Conservation (phyloP, 305 asterid genomes). For the Solanum hybrid region DNA sequence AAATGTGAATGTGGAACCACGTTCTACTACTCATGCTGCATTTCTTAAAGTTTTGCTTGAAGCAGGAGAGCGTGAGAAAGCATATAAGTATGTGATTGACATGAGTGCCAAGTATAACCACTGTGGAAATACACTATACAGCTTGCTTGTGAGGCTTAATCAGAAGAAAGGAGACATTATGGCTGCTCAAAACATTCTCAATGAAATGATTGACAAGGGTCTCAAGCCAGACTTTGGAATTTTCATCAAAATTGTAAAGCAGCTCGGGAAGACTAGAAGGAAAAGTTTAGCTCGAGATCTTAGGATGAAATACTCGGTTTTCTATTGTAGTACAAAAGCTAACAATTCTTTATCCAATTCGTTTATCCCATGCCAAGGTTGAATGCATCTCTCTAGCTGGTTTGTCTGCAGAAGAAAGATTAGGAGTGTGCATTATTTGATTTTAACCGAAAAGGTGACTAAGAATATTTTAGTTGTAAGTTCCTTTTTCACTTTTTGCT, state of each 20-base stretch:
- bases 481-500: neutral
- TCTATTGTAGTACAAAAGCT: constrained; percentile 8
- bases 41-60: constrained; percentile 39
- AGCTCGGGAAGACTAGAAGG: constrained; percentile 33
- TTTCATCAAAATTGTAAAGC: constrained; percentile 32
- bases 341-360: neutral
- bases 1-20: constrained; percentile 41
- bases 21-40: constrained; percentile 39
- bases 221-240: constrained; percentile 49
- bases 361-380: neutral
- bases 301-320: constrained; percentile 36
- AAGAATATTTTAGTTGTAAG: neutral
- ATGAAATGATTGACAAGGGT: constrained; percentile 66
- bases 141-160: constrained; percentile 57
- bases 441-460: neutral
- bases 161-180: constrained; percentile 37
- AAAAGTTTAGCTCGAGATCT: constrained; percentile 37
- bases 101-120: constrained; percentile 25
- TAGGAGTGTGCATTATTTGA: neutral
- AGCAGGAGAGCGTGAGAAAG: constrained; percentile 35
- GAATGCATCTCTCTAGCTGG: neutral
- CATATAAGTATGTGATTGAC: constrained; percentile 44
- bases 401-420: neutral
- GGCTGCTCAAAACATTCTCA: constrained; percentile 39
- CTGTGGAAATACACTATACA: constrained; percentile 38